These are phyloP conservation scores for Stellera chamaejasme DNA, from an alignment of 345 rosid species.

Conservation along the genomic window DNA sequence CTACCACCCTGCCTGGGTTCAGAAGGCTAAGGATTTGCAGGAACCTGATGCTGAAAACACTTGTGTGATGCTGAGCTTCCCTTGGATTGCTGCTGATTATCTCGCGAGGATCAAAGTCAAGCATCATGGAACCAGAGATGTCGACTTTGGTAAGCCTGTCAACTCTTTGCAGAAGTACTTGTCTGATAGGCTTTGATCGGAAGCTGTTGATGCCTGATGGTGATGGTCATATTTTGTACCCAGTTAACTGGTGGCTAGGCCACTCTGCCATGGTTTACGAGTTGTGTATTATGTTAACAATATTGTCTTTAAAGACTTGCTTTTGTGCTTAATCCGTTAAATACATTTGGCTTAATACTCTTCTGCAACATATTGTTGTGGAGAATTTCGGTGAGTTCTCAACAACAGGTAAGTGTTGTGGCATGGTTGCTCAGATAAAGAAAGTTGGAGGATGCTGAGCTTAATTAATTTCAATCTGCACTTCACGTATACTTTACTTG, in stretches of 20 bases:
- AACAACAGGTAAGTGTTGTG: too few relatives aligned
- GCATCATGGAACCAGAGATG: conserved; percentile 17
- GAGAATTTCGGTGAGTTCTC: too few relatives aligned
- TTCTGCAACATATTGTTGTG: too few relatives aligned
- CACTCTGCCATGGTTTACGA: conserved; percentile 38
- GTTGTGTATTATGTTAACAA: not conserved
- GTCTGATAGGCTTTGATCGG: conserved; percentile 44
- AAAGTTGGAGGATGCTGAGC: too few relatives aligned
- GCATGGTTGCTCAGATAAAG: too few relatives aligned
- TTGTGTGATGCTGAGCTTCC: conserved; percentile 58
- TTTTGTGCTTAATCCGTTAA: too few relatives aligned
- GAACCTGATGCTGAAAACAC: conserved; percentile 24
- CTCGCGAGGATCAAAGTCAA: conserved; percentile 70
- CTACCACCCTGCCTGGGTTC: conserved; percentile 68
- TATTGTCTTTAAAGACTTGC: not conserved
- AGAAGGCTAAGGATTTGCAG: conserved; percentile 42
- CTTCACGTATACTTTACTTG: too few relatives aligned
- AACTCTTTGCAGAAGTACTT: conserved; percentile 55
- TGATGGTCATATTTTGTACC: conserved; percentile 5
- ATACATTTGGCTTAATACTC: too few relatives aligned
- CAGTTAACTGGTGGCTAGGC: conserved; percentile 30
- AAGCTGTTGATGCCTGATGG: conserved; percentile 6
- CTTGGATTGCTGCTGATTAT: conserved; percentile 91
- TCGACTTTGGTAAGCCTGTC: conserved; percentile 49
- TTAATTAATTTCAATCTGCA: too few relatives aligned